These are phyloP conservation scores for Dimargaris cristalligena DNA, from an alignment of 192 early-diverging fungal species.

Conservation along the genomic window DNA sequence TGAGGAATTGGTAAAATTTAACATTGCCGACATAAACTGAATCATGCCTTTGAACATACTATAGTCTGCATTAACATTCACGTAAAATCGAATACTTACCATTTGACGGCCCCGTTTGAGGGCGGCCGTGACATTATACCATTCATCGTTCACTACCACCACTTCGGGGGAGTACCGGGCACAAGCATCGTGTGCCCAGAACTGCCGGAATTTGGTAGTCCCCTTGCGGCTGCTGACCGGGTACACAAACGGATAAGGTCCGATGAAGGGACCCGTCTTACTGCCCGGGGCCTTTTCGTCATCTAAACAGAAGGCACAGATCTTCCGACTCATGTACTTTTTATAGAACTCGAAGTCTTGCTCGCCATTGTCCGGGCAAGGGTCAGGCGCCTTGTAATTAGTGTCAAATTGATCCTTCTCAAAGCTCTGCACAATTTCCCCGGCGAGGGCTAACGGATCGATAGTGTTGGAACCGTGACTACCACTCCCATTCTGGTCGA, in stretches of 20 bases:
- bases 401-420: constrained; percentile 37
- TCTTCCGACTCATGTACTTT: constrained; percentile 29
- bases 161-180: constrained; percentile 77
- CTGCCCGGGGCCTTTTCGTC: constrained; percentile 26
- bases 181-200: constrained; percentile 79
- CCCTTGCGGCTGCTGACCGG: constrained; percentile 33
- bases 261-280: constrained; percentile 33
- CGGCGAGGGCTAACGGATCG: constrained; percentile 8
- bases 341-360: not conserved
- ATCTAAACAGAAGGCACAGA: constrained; percentile 55
- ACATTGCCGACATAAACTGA: no score
- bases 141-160: constrained; percentile 40
- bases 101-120: constrained; percentile 52
- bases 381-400: constrained; percentile 9
- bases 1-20: no score
- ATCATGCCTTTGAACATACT: no score
- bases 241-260: constrained; percentile 43
- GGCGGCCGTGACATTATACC: constrained; percentile 76
- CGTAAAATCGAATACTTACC: constrained; percentile 48
- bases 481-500: no score
- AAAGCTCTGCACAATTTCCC: constrained; percentile 38
- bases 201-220: constrained; percentile 28
- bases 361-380: no score
- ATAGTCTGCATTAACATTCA: no score
- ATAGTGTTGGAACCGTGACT: no score